phyloP scores from a whole-genome alignment of 805 yeast genomes.

The Myxozyma nipponensis region DNA sequence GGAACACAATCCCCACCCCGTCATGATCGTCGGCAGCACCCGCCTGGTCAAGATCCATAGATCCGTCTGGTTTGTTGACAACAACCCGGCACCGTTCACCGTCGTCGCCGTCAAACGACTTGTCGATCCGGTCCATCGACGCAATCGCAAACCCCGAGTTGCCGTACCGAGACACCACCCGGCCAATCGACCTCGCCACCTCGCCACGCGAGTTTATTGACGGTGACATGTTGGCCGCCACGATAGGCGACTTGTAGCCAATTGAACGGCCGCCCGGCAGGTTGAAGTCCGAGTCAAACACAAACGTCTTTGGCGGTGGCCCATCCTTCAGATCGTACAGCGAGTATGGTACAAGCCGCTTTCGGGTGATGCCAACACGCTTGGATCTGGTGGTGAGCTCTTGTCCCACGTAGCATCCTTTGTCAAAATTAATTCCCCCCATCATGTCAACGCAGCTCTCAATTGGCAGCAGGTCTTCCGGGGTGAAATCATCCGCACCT shows the following conservation, averaged over 20 bases:
- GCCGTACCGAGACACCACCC: constrained; percentile 52
- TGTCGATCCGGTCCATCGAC: constrained; percentile 22
- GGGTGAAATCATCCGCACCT: constrained; percentile 45
- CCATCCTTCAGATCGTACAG: constrained; percentile 30
- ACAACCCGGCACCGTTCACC: constrained; percentile 12
- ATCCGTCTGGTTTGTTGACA: constrained; percentile 5
- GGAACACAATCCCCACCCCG: constrained; percentile 23
- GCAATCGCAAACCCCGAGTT: constrained; percentile 58
- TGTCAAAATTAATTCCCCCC: constrained; percentile 77
- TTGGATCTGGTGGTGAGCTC: constrained; percentile 87
- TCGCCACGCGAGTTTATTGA: constrained; percentile 21
- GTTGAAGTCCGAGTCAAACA: constrained; percentile 28
- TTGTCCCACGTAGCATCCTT: constrained; percentile 97
- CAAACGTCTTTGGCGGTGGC: constrained; percentile 3
- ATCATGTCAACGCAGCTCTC: constrained; percentile 78
- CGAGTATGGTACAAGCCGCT: constrained; percentile 71
- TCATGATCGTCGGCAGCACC: constrained; percentile 35
- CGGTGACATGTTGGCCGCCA: constrained; percentile 9
- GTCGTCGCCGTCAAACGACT: neutral
- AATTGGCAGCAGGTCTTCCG: constrained; percentile 64
- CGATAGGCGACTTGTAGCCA: constrained; percentile 15
- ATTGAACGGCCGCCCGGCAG: constrained; percentile 2
- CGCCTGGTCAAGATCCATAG: constrained; percentile 29
- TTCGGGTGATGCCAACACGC: constrained; percentile 77
- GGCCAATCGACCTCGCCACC: constrained; percentile 52